These are phyloP conservation scores for Talaromyces pinophilus DNA, from an alignment of 2,329 filamentous ascomycete species.

Conservation along the genomic window DNA sequence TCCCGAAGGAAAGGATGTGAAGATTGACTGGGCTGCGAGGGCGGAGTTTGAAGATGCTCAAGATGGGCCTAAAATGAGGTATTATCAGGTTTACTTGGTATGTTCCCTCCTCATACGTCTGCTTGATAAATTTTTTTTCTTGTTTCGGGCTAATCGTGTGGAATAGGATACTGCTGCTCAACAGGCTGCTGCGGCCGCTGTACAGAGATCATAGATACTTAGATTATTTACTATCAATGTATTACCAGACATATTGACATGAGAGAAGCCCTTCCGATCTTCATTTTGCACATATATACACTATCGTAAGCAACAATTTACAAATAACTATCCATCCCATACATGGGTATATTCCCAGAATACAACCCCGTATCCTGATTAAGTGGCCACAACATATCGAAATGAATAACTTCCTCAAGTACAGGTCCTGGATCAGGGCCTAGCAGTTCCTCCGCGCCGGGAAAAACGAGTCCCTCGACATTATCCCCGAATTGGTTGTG, in stretches of 20 bases:
- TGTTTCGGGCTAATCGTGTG: not conserved
- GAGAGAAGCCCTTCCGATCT: not conserved
- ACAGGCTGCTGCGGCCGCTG: conserved; percentile 14
- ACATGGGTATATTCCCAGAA: conserved; percentile 26
- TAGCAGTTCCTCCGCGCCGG: conserved; percentile 22
- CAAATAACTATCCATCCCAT: conserved; percentile 24
- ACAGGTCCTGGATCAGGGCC: conserved; percentile 23
- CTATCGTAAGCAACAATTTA: not conserved
- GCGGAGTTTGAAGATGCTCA: conserved; percentile 36
- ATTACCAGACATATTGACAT: not conserved
- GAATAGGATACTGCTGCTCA: conserved; percentile 25
- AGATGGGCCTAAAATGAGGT: conserved; percentile 37
- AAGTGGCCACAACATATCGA: conserved; percentile 25
- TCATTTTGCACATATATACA: not conserved
- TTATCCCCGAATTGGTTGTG: conserved; percentile 21
- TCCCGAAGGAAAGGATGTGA: conserved; percentile 34
- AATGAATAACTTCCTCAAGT: conserved; percentile 25
- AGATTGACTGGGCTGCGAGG: conserved; percentile 41
- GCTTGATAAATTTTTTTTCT: not conserved
- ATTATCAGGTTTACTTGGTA: conserved; percentile 46
- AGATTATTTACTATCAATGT: not conserved
- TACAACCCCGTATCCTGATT: conserved; percentile 24
- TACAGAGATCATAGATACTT: not conserved
- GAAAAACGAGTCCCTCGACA: conserved; percentile 25
- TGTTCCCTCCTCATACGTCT: conserved; percentile 22